A percentile compares a stretch with the other conserved stretches of the same genome.
Conservation (phyloP, 139 green algal genomes). For the Chlamydomonas sp. region DNA sequence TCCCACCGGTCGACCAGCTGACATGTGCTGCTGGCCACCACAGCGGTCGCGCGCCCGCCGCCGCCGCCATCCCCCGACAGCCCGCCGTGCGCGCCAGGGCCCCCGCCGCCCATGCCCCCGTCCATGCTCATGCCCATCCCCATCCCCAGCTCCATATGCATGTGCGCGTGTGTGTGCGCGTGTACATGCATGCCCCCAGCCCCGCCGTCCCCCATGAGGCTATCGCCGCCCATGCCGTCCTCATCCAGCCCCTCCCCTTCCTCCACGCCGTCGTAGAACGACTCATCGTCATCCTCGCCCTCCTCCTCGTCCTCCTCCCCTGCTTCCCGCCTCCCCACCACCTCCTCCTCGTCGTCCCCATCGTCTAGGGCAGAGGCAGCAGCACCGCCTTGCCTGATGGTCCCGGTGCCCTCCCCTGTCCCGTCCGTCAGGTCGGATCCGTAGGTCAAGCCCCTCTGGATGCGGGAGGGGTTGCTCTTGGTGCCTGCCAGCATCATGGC, state of each 20-base stretch:
- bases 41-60: neutral
- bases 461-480: too few relatives aligned
- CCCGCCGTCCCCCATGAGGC: too few relatives aligned
- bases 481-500: slow-evolving; percentile 5
- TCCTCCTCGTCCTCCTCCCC: neutral
- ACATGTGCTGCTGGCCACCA: slow-evolving; percentile 24
- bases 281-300: neutral
- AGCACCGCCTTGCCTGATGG: too few relatives aligned
- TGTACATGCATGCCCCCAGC: too few relatives aligned
- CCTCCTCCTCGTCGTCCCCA: neutral
- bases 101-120: neutral
- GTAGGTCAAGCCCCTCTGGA: too few relatives aligned
- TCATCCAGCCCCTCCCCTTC: neutral
- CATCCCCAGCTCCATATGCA: too few relatives aligned
- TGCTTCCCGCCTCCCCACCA: neutral
- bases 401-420: too few relatives aligned
- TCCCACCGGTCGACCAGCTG: slow-evolving; percentile 27
- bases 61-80: neutral
- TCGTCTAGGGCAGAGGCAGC: too few relatives aligned
- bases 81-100: neutral
- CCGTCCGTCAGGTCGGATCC: too few relatives aligned
- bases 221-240: too few relatives aligned
- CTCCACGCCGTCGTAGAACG: neutral
- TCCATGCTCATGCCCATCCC: neutral
- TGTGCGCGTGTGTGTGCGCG: too few relatives aligned